Base-by-base conservation (phyloP, 73 alveolate species). In the Paramecium sexaurelia region DNA sequence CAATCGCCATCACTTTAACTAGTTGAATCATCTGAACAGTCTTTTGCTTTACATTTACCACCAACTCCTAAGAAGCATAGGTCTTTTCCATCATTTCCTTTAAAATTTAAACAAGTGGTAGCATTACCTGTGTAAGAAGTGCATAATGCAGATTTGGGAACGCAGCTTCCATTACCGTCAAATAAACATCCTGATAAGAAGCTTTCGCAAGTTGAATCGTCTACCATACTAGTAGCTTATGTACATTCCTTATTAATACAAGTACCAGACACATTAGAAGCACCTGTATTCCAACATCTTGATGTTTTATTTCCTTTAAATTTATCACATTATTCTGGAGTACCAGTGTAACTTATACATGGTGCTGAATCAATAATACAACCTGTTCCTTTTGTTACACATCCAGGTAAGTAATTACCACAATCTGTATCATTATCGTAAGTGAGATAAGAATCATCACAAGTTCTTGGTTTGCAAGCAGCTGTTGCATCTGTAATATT, bases 301-400 rank as follows among this genome's bases (percentile, higher is more conserved):
- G 55, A 11, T 7, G 73, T 61, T n/a, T 39, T 40, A 13, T 78
- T 17, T 40, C 90, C 90, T 24, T 78, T 24, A 39, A 78, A 78
- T 40, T 22, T 41, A 78, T 78, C 73, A 15, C 90, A 78, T 43
- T 78, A 4, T 24, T 11, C 90, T 78, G 43, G 55, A 11, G 90
- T 78, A 5, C 90, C 90, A 22, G 41, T 6, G 10, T 78, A 78
- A 41, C 41, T 24, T 24, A 41, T 2, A 78, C 90, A 78, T 11
- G 22, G 1, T 19, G 68, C 90, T 15, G 90, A 17, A 5, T 78
- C 55, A 9, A 22, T 22, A 8, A 78, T 78, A 39, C 90, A 78
- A 20, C 90, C 90, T 3, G 75, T 2, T 19, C 90, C 90, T 8
- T 78, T 43, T 24, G 90, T 78, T 19, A 78, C 69, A 78, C 90